Base-by-base conservation (phyloP, 2,329 filamentous ascomycete species). In the Verticillium dahliae region DNA sequence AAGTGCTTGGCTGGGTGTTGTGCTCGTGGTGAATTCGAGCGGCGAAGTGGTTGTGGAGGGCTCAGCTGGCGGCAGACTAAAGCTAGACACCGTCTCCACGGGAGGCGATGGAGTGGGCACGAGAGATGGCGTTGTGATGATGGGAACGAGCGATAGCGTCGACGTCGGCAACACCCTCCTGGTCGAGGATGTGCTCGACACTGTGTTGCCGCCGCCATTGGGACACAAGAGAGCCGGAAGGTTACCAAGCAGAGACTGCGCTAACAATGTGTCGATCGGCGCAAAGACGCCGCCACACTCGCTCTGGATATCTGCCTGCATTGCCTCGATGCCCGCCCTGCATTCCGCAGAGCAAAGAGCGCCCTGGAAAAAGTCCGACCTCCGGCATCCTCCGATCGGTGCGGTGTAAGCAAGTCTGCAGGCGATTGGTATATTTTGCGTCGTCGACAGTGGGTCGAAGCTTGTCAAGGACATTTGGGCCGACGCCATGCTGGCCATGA, bases 321-420 rank as follows among this genome's bases (percentile, higher is more conserved):
- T 67, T 7, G 63, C 63, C 22, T 61, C 39, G 54, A 77, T 62
- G 1, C 68, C 73, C 7, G 63, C 62, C 50, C 69, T 69, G 64
- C 80, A 81, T 3, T 60, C 62, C 4, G 62, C 41, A 15, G 78
- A 80, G 67, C 80, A 81, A 2, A 65, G 65, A 13, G 65, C 70
- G 39, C 71, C 72, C 2, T 60, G 60, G 6, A 62, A 65, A 33
- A 80, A 80, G 65, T 81, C 78, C 60, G 60, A 34, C 3, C 66
- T 38, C 4, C 59, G 61, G 67, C 79, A 81, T 58, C 72, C 71
- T n/a, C 61, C 52, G 33, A 81, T 73, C 5, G 73, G 73, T 6
- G 70, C 69, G 65, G 77, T 76, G 69, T 81, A 81, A 38, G 75
- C 77, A 41, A 73, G 66, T 14, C 74, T 68, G 65, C 79, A 81